These are phyloP conservation scores for Penicillium sp. DNA, from an alignment of 2,329 filamentous ascomycete species.

Conservation along the genomic window DNA sequence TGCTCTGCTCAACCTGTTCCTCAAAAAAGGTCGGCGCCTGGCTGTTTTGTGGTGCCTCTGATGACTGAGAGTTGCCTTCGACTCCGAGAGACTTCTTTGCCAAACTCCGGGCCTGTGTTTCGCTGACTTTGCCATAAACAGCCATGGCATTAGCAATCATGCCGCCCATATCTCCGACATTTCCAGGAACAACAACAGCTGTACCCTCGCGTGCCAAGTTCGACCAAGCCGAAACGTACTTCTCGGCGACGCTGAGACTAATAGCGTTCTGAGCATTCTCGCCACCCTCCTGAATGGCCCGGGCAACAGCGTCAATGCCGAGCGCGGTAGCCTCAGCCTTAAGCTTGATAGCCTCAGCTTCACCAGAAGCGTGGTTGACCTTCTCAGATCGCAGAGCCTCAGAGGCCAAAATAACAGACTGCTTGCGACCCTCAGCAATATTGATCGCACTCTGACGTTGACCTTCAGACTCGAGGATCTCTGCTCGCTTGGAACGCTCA, in stretches of 20 bases:
- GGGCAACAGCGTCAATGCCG: constrained; percentile 83
- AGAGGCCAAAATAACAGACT: constrained; percentile 92
- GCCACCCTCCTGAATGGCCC: constrained; percentile 69
- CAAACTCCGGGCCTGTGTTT: constrained; percentile 70
- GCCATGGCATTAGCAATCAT: constrained; percentile 97
- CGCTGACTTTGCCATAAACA: constrained; percentile 89
- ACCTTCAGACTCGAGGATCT: constrained; percentile 95
- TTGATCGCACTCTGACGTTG: constrained; percentile 98
- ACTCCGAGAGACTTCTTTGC: constrained; percentile 38
- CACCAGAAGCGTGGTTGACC: constrained; percentile 89
- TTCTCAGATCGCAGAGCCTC: constrained; percentile 87
- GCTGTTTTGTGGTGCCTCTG: constrained; percentile 23
- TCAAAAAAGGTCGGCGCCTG: constrained; percentile 10
- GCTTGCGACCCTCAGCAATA: constrained; percentile 95
- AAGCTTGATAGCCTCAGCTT: constrained; percentile 87
- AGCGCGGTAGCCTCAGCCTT: constrained; percentile 81
- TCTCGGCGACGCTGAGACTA: constrained; percentile 87
- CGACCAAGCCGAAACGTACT: constrained; percentile 93
- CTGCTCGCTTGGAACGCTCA: constrained; percentile 93
- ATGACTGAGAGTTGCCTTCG: constrained; percentile 12
- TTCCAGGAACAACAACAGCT: constrained; percentile 90
- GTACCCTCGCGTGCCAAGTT: constrained; percentile 94
- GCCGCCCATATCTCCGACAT: constrained; percentile 90
- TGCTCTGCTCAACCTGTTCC: constrained; percentile 13
- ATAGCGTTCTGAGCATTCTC: constrained; percentile 78